phyloP scores from a whole-genome alignment of 2,329 filamentous ascomycete species.

The Thelonectria rubi region DNA sequence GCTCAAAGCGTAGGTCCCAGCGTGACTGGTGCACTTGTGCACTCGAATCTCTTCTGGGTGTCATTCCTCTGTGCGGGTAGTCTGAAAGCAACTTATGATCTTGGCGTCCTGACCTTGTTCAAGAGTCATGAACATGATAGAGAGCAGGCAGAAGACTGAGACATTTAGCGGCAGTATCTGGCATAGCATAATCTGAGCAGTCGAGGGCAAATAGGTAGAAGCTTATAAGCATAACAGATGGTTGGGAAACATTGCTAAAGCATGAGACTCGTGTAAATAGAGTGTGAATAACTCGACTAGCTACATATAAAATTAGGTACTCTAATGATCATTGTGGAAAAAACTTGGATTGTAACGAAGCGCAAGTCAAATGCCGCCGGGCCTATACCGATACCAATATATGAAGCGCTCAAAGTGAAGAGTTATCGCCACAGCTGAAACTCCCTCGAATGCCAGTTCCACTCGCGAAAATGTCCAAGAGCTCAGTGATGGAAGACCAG shows the following conservation, averaged over 20 bases:
- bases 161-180: neutral
- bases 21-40: conserved; percentile 8
- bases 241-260: too few species aligned
- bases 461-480: conserved; percentile 27
- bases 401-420: neutral
- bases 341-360: neutral
- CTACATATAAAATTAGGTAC: too few species aligned
- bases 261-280: too few species aligned
- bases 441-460: conserved; percentile 14
- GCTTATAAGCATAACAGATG: too few species aligned
- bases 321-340: neutral
- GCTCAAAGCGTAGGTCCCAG: conserved; percentile 14
- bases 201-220: too few species aligned
- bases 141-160: neutral
- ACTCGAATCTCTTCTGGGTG: conserved; percentile 15
- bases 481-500: conserved; percentile 31
- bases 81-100: conserved; percentile 12
- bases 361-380: neutral
- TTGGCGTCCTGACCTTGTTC: conserved; percentile 12
- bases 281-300: too few species aligned
- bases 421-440: conserved; percentile 27
- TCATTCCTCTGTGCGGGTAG: conserved; percentile 12
- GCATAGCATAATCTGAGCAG: too few species aligned
- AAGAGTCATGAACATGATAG: conserved; percentile 17
- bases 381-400: neutral